phyloP scores from a whole-genome alignment of 2,329 filamentous ascomycete genomes.

The Alternaria triticina region DNA sequence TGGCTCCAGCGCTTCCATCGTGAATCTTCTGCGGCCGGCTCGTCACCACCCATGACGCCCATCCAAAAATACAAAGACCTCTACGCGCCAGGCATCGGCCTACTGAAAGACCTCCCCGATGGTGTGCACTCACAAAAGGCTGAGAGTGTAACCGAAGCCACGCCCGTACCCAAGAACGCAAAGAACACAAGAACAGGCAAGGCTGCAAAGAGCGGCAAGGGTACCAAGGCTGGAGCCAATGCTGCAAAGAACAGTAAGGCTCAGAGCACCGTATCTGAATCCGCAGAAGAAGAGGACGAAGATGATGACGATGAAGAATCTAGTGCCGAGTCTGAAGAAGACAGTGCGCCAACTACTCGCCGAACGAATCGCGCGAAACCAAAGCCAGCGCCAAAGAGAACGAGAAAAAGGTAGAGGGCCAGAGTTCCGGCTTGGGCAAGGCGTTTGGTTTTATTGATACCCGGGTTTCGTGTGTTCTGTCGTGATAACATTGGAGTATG shows the following conservation, averaged over 20 bases:
- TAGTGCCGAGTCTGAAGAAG: conserved; percentile 38
- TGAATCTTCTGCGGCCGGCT: conserved; percentile 31
- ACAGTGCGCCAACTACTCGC: conserved; percentile 43
- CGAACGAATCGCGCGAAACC: conserved; percentile 38
- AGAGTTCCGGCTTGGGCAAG: not conserved
- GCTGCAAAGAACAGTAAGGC: conserved; percentile 38
- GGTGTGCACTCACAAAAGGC: conserved; percentile 34
- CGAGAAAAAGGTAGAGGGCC: conserved; percentile 29
- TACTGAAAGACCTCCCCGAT: conserved; percentile 41
- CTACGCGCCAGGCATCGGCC: conserved; percentile 40
- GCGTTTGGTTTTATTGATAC: conserved; percentile 1
- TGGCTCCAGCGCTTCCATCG: conserved; percentile 51
- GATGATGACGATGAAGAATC: conserved; percentile 42
- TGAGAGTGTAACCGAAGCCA: conserved; percentile 38
- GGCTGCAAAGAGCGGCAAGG: conserved; percentile 32
- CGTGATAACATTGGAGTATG: not conserved
- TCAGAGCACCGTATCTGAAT: conserved; percentile 41
- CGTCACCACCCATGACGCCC: conserved; percentile 40
- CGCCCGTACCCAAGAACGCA: conserved; percentile 36
- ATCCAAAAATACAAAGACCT: conserved; percentile 41
- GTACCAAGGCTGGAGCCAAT: conserved; percentile 27
- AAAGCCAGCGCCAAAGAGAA: conserved; percentile 37
- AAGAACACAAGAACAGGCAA: conserved; percentile 38
- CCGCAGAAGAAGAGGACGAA: conserved; percentile 50
- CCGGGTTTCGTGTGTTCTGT: not conserved